phyloP scores from a whole-genome alignment of 306 rosid genomes.

The Calophaca sinica region DNA sequence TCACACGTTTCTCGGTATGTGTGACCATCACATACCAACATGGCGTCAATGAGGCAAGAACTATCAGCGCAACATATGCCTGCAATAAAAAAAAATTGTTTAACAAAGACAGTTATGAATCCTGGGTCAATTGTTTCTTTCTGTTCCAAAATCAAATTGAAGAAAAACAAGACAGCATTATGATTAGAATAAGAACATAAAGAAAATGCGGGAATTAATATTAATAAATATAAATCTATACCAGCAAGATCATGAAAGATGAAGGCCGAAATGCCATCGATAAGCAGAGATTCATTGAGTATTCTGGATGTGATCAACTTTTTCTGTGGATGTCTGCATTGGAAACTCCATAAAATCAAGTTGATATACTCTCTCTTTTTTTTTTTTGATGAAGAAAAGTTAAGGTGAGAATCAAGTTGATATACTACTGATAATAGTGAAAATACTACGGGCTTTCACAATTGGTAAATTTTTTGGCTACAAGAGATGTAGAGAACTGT shows the following conservation, averaged over 20 bases:
- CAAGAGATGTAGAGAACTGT: neutral
- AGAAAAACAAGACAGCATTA: neutral
- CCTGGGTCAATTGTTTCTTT: neutral
- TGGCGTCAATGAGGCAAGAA: conserved; percentile 39
- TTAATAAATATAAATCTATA: neutral
- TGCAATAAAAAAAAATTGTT: conserved; percentile 33
- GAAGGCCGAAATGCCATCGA: conserved; percentile 47
- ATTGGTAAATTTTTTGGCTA: conserved; percentile 3
- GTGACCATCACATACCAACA: conserved; percentile 41
- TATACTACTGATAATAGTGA: conserved; percentile 3
- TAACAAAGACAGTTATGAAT: neutral
- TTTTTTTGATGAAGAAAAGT: no score
- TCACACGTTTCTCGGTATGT: conserved; percentile 25
- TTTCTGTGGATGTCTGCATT: conserved; percentile 11
- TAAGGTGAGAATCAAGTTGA: conserved; percentile 6
- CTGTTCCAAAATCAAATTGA: neutral
- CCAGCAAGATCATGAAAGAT: conserved; percentile 39
- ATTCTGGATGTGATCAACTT: conserved; percentile 14
- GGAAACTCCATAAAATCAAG: conserved; percentile 43
- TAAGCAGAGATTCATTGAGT: conserved; percentile 36
- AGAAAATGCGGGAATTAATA: neutral
- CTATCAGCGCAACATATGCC: conserved; percentile 44
- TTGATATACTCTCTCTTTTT: neutral
- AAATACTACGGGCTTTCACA: neutral
- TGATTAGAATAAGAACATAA: neutral